Conservation (phyloP, 768 basidiomycete genomes). For the Paxillus involutus region DNA sequence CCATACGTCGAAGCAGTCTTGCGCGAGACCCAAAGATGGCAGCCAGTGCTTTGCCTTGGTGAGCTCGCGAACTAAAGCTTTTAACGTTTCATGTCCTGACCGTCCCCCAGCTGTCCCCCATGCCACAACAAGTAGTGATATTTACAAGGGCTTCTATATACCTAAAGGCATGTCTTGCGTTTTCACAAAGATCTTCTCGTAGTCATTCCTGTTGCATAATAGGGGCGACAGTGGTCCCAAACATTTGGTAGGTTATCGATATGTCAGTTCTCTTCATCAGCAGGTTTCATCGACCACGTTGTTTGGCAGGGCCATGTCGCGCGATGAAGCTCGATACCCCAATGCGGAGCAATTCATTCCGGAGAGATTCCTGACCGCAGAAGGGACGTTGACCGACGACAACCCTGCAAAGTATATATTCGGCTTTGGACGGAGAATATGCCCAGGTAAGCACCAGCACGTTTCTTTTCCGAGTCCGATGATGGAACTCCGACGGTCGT, state of each 20-base stretch:
- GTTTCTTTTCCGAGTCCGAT: too few relatives aligned
- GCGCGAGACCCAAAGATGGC: slow-evolving; percentile 12
- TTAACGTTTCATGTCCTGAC: not conserved
- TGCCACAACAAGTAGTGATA: slow-evolving; percentile 34
- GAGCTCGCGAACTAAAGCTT: not conserved
- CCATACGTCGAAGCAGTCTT: slow-evolving; percentile 15
- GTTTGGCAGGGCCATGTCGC: slow-evolving; percentile 5
- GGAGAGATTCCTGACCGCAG: slow-evolving; percentile 9
- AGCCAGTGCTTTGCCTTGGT: slow-evolving; percentile 7
- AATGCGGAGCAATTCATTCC: slow-evolving; percentile 8
- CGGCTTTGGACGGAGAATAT: too few relatives aligned
- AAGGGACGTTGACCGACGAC: slow-evolving; percentile 9
- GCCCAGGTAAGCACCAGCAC: too few relatives aligned
- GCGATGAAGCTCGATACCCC: slow-evolving; percentile 12
- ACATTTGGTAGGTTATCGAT: slow-evolving; percentile 4
- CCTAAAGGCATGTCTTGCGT: slow-evolving; percentile 38
- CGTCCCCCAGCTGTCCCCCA: slow-evolving; percentile 16
- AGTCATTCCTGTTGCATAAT: not conserved
- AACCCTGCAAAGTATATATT: too few relatives aligned
- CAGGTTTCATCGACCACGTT: not conserved
- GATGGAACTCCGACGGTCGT: too few relatives aligned
- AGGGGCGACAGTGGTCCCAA: slow-evolving; percentile 8
- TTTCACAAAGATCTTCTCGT: too few relatives aligned
- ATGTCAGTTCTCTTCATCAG: too few relatives aligned
- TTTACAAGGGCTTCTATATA: slow-evolving; percentile 47